Evolutionary conservation across 345 rosid species (phyloP), one percentile per base, ranked within the genome.

Genomic region (Erodium maritimum): DNA sequence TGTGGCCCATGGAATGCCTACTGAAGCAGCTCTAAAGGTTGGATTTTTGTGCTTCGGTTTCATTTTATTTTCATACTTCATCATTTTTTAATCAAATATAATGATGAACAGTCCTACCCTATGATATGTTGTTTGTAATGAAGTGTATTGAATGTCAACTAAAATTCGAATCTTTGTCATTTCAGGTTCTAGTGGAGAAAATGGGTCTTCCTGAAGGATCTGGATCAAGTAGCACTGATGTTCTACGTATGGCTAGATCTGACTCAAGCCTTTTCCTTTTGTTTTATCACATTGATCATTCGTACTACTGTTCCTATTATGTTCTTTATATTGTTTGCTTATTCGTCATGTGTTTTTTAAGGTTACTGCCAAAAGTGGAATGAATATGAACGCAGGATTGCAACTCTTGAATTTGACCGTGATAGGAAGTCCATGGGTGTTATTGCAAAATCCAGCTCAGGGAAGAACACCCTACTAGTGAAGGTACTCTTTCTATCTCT

Each of bases 341-440:
- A 20, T 10, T 61, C 18, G 48, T 42, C 48, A 12, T 42, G 17
- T 56, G 17, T 65, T 48, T 55, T 51, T 9, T 11, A 66, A 93
- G 99, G 90, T 66, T 89, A 84, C 74, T 89, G 76, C 61, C 76
- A 67, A 52, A 50, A 65, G 29, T 93, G 96, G 99, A 87, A 67
- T 68, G 69, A 76, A 73, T 66, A 74, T 68, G 94, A 87, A 61
- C 82, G 70, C 55, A 79, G 96, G 61, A 78, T 87, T 80, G 99
- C 95, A 51, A 89, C 99, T 62, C 89, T 93, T 60, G 99, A 93
- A 75, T 93, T 93, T 23, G 96, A 87, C 61, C 95, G 79, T 8
- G 95, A 82, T 63, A 61, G 99, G 52, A 93, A 93, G 67, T 93
- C 99, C 53, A 93, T 93, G 99, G 99, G 99, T 63, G 95, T 89